phyloP scores from a whole-genome alignment of 2,329 filamentous ascomycete species.

The Scytalidium sp. region DNA sequence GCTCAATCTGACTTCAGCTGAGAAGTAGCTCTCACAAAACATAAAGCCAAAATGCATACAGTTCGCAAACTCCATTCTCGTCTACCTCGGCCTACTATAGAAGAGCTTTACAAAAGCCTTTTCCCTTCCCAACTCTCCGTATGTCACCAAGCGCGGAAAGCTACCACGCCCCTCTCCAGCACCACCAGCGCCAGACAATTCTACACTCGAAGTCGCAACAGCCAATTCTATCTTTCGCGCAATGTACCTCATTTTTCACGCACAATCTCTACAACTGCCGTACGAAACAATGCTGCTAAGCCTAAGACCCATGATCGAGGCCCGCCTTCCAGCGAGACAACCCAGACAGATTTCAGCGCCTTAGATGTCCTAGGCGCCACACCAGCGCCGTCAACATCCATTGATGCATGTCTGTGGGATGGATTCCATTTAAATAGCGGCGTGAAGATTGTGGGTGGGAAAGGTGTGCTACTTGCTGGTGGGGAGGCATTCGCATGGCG shows the following conservation, averaged over 20 bases:
- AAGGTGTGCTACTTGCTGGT: slow-evolving; percentile 74
- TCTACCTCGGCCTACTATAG: slow-evolving; percentile 20
- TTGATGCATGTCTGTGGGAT: slow-evolving; percentile 78
- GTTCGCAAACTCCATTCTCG: background rate
- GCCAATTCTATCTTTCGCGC: background rate
- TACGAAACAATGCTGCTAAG: slow-evolving; percentile 4
- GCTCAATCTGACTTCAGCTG: background rate
- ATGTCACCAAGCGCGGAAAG: slow-evolving; percentile 2
- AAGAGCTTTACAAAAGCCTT: slow-evolving; percentile 19
- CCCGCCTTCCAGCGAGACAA: slow-evolving; percentile 57
- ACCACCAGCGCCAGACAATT: slow-evolving; percentile 7
- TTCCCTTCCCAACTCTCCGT: slow-evolving; percentile 9
- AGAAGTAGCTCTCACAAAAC: background rate
- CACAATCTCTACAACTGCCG: background rate
- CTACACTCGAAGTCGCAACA: too few relatives aligned
- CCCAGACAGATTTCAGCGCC: slow-evolving; percentile 66
- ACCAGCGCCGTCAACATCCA: slow-evolving; percentile 73
- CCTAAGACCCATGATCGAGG: slow-evolving; percentile 53
- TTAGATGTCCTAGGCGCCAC: slow-evolving; percentile 78
- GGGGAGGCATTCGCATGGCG: slow-evolving; percentile 89
- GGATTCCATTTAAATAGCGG: slow-evolving; percentile 89
- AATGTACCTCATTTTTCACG: slow-evolving; percentile 6
- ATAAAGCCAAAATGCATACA: background rate
- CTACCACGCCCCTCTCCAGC: slow-evolving; percentile 6
- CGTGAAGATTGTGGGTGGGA: slow-evolving; percentile 62